Base-by-base conservation (phyloP, 495 filamentous ascomycete species). In the Hyaloscypha finlandica region DNA sequence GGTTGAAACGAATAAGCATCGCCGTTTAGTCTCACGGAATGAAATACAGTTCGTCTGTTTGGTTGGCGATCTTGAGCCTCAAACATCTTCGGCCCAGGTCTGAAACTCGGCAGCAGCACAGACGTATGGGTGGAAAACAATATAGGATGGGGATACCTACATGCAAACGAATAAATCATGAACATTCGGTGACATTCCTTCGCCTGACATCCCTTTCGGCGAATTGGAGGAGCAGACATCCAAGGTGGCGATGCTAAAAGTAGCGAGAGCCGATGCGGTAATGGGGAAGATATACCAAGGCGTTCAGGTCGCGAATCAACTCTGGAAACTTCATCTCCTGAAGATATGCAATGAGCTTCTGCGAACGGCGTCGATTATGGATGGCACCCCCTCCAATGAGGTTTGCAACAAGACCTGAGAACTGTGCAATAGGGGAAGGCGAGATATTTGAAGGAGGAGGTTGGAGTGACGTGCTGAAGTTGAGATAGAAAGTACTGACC, bases 81-180 rank as follows among this genome's bases (percentile, higher is more conserved):
- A 68, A 68, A 68, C 65, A 22, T 22, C 29, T 22, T 8, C 11
- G 45, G 51, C 59, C 63, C 52, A 56, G 33, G 53, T 62, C 30
- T 58, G 65, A 63, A 68, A 68, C 65, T 68, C 32, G 58, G 65
- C 59, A 58, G 9, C 11, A 57, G 64, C 37, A 62, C 37, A 30
- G 59, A 20, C 59, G 22, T 6, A 12, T 11, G 6, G 37, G 20
- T 6, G 42, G 19, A 62, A 62, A 51, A 25, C 22, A 62, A 45
- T 51, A 51, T 35, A 62, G 25, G 52, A 45, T 48, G 37, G 25
- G 37, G n/a, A 48, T 25, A 52, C 22, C 37, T 37, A 62, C 25
- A 62, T 12, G n/a, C 11, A 29, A 32, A 35, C 16, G 45, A 39
- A 11, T 45, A 64, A 64, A 59, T 59, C 29, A 59, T 35, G 56